Percentiles rank a stretch among this genome's conserved stretches.
Conservation (phyloP, 768 basidiomycete genomes). For the Leucosporidium creatinivorum region DNA sequence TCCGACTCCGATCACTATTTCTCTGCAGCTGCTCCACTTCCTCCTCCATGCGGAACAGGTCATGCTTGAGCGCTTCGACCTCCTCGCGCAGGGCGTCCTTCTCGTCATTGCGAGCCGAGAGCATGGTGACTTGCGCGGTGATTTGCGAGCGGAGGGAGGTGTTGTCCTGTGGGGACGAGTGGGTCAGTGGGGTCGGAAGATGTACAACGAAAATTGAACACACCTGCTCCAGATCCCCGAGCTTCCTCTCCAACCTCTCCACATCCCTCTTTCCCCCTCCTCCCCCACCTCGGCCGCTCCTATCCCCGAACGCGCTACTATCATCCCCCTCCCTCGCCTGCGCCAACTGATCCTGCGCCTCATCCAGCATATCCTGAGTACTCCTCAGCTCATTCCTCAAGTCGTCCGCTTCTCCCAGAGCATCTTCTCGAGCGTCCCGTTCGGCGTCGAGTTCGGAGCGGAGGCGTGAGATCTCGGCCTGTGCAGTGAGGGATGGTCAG, state of each 20-base stretch:
- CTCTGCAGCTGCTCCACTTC: constrained; percentile 62
- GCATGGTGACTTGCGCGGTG: constrained; percentile 35
- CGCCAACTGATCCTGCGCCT: constrained; percentile 20
- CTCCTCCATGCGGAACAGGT: constrained; percentile 56
- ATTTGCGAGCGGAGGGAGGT: constrained; percentile 32
- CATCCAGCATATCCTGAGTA: constrained; percentile 10
- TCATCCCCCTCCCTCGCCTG: constrained; percentile 11
- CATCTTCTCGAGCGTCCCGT: constrained; percentile 56
- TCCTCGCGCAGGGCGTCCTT: constrained; percentile 45
- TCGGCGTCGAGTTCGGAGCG: constrained; percentile 55
- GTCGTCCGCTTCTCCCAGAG: constrained; percentile 41
- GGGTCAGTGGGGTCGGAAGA: not conserved
- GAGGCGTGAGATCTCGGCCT: constrained; percentile 61
- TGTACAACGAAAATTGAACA: not conserved
- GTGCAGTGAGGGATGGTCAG: too few relatives aligned
- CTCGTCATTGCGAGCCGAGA: constrained; percentile 33
- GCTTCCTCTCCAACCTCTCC: constrained; percentile 17
- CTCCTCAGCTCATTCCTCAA: constrained; percentile 32
- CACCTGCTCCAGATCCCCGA: constrained; percentile 33
- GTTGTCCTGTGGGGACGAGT: constrained; percentile 23
- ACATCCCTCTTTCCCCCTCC: constrained; percentile 13
- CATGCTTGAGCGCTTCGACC: constrained; percentile 62
- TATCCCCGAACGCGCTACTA: constrained; percentile 6
- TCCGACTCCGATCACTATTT: constrained; percentile 57
- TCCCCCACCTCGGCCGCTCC: constrained; percentile 9